A percentile compares a stretch with the other conserved stretches of the same genome.
Evolutionary conservation across 768 basidiomycete genomes (phyloP).

Genomic region (Sistotremastrum niveocremeum): DNA sequence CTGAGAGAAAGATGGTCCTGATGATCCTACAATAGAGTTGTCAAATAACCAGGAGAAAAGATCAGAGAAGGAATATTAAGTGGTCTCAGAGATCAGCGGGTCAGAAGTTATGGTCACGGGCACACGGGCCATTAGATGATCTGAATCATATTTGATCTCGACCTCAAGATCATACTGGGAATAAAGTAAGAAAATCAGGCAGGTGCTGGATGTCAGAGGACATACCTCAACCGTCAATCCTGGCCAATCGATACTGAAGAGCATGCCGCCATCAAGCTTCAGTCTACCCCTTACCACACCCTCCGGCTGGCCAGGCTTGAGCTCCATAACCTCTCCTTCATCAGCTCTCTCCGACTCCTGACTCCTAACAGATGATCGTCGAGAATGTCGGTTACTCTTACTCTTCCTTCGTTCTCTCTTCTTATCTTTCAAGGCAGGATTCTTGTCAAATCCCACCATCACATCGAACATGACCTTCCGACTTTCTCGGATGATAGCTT

Average conservation of each 20-base stretch:
- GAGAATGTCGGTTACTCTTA: conserved; percentile 32
- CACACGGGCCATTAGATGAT: no score
- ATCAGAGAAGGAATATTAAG: no score
- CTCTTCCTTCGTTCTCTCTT: conserved; percentile 26
- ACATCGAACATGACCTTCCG: conserved; percentile 7
- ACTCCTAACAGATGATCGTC: conserved; percentile 33
- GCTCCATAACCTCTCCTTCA: conserved; percentile 29
- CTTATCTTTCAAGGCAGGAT: conserved; percentile 17
- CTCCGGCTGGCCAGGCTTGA: conserved; percentile 42
- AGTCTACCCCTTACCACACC: conserved; percentile 53
- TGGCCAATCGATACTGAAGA: conserved; percentile 53
- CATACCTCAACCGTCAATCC: conserved; percentile 56
- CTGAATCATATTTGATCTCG: no score
- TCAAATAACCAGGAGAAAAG: no score
- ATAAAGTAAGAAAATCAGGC: conserved; percentile 2
- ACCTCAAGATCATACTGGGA: conserved; percentile 61
- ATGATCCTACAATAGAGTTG: no score
- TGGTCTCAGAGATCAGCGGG: no score
- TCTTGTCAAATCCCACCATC: conserved; percentile 21
- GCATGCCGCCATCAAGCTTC: conserved; percentile 39
- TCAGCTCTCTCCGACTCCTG: conserved; percentile 61
- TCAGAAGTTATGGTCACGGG: no score
- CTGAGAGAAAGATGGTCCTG: no score
- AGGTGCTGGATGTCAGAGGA: neutral
- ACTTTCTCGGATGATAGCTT: no score